These are phyloP conservation scores for Colletotrichum kahawae DNA, from an alignment of 2,329 filamentous ascomycete species.

Conservation along the genomic window DNA sequence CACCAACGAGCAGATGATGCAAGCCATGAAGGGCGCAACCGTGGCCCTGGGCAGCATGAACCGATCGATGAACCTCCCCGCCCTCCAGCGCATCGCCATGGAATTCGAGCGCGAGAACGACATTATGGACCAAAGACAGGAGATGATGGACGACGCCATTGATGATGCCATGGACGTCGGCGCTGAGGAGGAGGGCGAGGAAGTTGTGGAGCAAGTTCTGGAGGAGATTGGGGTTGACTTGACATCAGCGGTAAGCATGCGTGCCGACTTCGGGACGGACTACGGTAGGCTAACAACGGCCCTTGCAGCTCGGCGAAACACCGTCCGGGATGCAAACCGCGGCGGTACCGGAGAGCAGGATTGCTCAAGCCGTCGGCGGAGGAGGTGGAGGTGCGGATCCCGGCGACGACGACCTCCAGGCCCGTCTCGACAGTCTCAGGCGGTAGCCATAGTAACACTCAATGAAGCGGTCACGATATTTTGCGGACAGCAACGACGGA, in stretches of 20 bases:
- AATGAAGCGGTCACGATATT: neutral
- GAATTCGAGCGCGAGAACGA: slow-evolving; percentile 99
- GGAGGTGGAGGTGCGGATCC: slow-evolving; percentile 63
- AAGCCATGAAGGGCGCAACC: slow-evolving; percentile 98
- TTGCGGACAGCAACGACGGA: neutral
- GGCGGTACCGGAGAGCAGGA: slow-evolving; percentile 73
- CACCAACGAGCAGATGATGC: slow-evolving; percentile 99
- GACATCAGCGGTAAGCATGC: slow-evolving; percentile 77
- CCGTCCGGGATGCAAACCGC: slow-evolving; percentile 81
- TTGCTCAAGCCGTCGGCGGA: slow-evolving; percentile 85
- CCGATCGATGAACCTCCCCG: slow-evolving; percentile 94
- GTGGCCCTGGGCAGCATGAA: slow-evolving; percentile 96
- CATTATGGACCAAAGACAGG: slow-evolving; percentile 98
- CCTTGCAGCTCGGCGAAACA: slow-evolving; percentile 82
- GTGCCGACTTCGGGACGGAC: neutral
- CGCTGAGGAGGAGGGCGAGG: slow-evolving; percentile 94
- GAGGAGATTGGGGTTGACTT: slow-evolving; percentile 97
- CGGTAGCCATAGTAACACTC: slow-evolving; percentile 39
- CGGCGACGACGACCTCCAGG: slow-evolving; percentile 92
- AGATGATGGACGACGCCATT: slow-evolving; percentile 99
- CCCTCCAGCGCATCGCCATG: slow-evolving; percentile 95
- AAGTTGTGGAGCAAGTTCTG: slow-evolving; percentile 94
- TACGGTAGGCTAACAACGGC: slow-evolving; percentile 27
- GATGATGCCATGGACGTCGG: slow-evolving; percentile 93
- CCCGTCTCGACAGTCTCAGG: slow-evolving; percentile 86